A percentile compares a stretch with the other conserved stretches of the same genome.
Conservation (phyloP, 169 alveolate genomes). For the Plasmodium chabaudi region DNA sequence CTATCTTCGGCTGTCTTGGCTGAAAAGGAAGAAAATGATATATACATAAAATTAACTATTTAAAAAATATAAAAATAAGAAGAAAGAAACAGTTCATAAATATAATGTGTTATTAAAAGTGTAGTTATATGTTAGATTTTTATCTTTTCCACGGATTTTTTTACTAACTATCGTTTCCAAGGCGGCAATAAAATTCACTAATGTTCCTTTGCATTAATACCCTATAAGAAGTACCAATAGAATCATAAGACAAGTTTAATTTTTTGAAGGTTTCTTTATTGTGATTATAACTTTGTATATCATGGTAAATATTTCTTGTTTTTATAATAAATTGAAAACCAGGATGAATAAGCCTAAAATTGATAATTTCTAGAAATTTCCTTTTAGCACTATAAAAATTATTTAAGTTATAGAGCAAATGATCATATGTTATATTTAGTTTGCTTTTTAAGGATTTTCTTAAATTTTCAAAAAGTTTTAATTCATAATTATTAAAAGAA, state of each 20-base stretch:
- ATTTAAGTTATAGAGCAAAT: slow-evolving; percentile 33
- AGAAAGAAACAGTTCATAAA: too few species aligned
- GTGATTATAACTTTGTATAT: neutral
- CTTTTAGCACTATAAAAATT: slow-evolving; percentile 49
- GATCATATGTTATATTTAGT: slow-evolving; percentile 55
- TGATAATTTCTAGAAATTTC: slow-evolving; percentile 44
- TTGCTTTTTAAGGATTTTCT: slow-evolving; percentile 24
- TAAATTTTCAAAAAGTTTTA: slow-evolving; percentile 26
- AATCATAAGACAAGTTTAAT: slow-evolving; percentile 8
- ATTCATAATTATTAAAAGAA: slow-evolving; percentile 35
- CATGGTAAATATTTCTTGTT: neutral
- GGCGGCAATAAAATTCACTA: too few species aligned
- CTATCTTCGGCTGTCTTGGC: slow-evolving; percentile 36
- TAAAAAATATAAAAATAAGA: too few species aligned
- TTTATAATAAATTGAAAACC: neutral
- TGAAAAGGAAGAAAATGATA: slow-evolving; percentile 4
- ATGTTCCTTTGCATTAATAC: too few species aligned
- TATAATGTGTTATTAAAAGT: too few species aligned
- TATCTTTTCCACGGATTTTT: too few species aligned
- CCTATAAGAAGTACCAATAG: too few species aligned
- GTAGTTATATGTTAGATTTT: too few species aligned
- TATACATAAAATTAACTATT: too few species aligned
- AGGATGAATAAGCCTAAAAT: slow-evolving; percentile 26
- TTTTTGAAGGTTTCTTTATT: slow-evolving; percentile 1
- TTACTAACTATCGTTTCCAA: too few species aligned